phyloP scores from a whole-genome alignment of 2,329 filamentous ascomycete species.

The Epichloe sp. region DNA sequence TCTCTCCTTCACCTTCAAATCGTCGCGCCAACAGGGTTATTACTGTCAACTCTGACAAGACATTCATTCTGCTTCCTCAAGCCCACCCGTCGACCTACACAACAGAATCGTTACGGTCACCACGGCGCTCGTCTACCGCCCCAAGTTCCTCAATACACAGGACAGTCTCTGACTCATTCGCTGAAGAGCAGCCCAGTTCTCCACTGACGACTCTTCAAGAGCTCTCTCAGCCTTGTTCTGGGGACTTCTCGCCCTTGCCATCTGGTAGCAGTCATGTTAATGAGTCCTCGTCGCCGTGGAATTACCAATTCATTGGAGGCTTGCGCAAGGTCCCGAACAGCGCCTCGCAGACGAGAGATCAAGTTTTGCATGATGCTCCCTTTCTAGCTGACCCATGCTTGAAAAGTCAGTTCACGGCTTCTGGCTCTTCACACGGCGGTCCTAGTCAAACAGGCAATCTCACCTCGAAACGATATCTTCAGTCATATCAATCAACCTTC shows the following conservation, averaged over 20 bases:
- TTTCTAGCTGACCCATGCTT: background rate
- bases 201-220: conserved; percentile 35
- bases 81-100: conserved; percentile 16
- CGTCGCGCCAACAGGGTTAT: conserved; percentile 26
- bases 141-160: conserved; percentile 32
- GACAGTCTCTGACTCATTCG: conserved; percentile 13
- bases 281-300: conserved; percentile 31
- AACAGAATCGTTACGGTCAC: conserved; percentile 23
- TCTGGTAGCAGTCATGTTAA: conserved; percentile 8
- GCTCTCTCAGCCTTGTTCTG: conserved; percentile 9
- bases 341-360: background rate
- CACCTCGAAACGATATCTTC: conserved; percentile 14
- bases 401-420: background rate
- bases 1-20: conserved; percentile 15
- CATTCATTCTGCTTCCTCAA: conserved; percentile 37
- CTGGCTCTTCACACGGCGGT: background rate
- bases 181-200: conserved; percentile 34
- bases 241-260: conserved; percentile 8
- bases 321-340: conserved; percentile 34
- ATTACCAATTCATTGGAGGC: conserved; percentile 40
- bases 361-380: background rate
- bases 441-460: background rate
- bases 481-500: conserved; percentile 23
- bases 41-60: conserved; percentile 42
- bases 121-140: conserved; percentile 31